Evolutionary conservation across 177 flowering plant species (phyloP).

Genomic region (Vitis hybrid): DNA sequence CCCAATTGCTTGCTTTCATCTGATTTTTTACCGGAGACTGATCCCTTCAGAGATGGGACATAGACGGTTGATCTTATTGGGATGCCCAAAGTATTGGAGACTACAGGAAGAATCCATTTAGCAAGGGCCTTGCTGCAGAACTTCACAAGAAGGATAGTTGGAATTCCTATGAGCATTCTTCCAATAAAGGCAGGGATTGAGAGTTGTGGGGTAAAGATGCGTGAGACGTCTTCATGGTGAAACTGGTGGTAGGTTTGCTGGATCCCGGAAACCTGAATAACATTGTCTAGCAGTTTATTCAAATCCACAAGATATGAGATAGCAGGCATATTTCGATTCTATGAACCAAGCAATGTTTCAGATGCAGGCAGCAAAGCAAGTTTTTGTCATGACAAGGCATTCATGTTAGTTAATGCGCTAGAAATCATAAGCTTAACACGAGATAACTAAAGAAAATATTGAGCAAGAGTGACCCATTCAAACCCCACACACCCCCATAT

Average conservation of each 20-base stretch:
- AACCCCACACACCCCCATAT: too few species aligned
- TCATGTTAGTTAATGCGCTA: too few species aligned
- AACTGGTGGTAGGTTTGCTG: constrained; percentile 90
- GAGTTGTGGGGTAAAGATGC: constrained; percentile 59
- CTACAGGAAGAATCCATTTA: constrained; percentile 78
- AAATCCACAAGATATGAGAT: too few species aligned
- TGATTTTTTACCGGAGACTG: constrained; percentile 34
- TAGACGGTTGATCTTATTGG: constrained; percentile 76
- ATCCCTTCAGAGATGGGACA: constrained; percentile 53
- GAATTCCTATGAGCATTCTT: constrained; percentile 77
- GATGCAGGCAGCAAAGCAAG: too few species aligned
- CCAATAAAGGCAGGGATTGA: constrained; percentile 47
- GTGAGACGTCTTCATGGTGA: constrained; percentile 88
- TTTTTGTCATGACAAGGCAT: too few species aligned
- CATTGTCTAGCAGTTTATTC: not conserved
- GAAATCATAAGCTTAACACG: too few species aligned
- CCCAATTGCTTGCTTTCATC: constrained; percentile 47
- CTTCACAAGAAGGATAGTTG: constrained; percentile 84
- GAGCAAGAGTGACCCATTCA: too few species aligned
- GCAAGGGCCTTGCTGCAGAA: constrained; percentile 94
- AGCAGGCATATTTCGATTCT: too few species aligned
- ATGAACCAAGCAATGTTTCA: too few species aligned
- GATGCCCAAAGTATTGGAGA: constrained; percentile 73
- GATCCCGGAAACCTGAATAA: constrained; percentile 74
- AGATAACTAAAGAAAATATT: too few species aligned